Conservation (phyloP, 2,329 filamentous ascomycete genomes). For the Proliferodiscus dingleyae region DNA sequence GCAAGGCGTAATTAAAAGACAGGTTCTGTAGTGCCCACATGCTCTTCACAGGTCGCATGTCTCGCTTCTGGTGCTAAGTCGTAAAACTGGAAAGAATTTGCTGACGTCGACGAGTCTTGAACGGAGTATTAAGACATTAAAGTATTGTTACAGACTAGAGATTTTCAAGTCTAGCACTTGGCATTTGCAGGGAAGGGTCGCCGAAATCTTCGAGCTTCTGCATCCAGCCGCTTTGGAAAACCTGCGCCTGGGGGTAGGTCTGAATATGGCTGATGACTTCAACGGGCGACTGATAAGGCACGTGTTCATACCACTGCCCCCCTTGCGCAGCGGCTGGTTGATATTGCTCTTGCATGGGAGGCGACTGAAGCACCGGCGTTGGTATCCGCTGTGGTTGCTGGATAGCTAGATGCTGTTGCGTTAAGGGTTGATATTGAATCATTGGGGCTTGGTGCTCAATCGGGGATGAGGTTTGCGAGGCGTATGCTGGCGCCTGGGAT, state of each 20-base stretch:
- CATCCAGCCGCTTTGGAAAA: constrained; percentile 49
- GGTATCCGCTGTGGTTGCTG: constrained; percentile 21
- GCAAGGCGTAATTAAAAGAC: constrained; percentile 10
- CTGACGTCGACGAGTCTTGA: constrained; percentile 2
- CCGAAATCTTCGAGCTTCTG: constrained; percentile 52
- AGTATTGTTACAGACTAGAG: constrained; percentile 36
- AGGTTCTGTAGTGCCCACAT: constrained; percentile 24
- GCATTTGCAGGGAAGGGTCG: constrained; percentile 54
- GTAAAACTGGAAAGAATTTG: too few relatives aligned
- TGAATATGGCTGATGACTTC: constrained; percentile 51
- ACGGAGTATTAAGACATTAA: constrained; percentile 1
- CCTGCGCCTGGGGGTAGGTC: constrained; percentile 44
- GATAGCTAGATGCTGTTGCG: constrained; percentile 23
- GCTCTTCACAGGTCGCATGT: too few relatives aligned
- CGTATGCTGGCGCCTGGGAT: constrained; percentile 43
- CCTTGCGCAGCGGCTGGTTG: constrained; percentile 38
- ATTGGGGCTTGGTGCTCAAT: constrained; percentile 40
- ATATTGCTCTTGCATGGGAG: constrained; percentile 36
- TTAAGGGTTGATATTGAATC: constrained; percentile 31
- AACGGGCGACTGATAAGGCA: constrained; percentile 52
- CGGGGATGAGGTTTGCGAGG: constrained; percentile 44
- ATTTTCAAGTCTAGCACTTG: constrained; percentile 52
- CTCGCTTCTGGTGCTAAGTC: too few relatives aligned
- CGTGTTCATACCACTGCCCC: constrained; percentile 48
- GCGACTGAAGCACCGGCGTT: constrained; percentile 29